Base-by-base conservation (phyloP, 352 stramenopile genomes). In the Pilasporangium apinafurcum region DNA sequence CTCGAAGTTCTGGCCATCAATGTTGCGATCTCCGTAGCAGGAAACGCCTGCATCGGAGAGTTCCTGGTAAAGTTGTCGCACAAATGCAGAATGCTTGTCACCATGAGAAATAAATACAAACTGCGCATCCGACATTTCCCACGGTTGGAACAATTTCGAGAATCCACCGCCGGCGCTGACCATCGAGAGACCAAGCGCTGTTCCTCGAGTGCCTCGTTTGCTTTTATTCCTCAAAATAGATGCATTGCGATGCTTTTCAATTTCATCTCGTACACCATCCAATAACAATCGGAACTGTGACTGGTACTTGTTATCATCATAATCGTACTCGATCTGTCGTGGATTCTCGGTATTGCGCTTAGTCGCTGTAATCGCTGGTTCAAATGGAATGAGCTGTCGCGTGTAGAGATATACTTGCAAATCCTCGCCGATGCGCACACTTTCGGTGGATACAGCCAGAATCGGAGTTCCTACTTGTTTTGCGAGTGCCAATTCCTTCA, bases 351-450 rank as follows among this genome's bases (percentile, higher is more conserved):
- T 53, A 43, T 83, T 83, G 4, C 69, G 59, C 34, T 64, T 69
- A 1, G 59, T 80, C 8, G 52, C 36, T 1, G 62, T 83, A 51
- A 92, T 89, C 2, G 65, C 56, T 8, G 69, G 62, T 34, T 92
- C 77, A 16, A 92, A 92, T 9, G 80, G 77, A 27, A 90, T 83
- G 8, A 90, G 55, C 49, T 92, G 80, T 1, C 80, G 75, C 13
- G 80, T 89, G 53, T 90, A 92, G 34, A 92, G 38, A 48, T 90
- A 90, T 58, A 92, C 80, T 32, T 92, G 80, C 4, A 92, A 44
- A 16, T 86, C 72, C 21, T 92, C 80, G 3, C 62, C 61, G 41
- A 92, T 83, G 32, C 49, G 59, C 2, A 86, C 70, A 21, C 63
- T 56, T 26, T 92, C 80, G 0, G 72, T 75, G 0, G 80, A 92